Evolutionary conservation across 73 alveolate species (phyloP).

Genomic region (Tetrahymena thermophila): DNA sequence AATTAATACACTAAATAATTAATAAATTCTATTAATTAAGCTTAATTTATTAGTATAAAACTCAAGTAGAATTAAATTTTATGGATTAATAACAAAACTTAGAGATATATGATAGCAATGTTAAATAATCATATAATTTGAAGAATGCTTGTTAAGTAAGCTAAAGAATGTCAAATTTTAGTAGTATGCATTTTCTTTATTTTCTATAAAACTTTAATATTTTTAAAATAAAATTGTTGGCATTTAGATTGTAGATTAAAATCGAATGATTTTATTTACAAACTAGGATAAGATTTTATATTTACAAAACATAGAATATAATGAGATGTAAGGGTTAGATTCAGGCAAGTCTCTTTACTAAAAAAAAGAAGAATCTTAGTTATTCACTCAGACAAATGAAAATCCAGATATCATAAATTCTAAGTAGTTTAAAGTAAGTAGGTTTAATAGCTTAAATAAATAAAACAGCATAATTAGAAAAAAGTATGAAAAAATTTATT

Average conservation of each 20-base stretch:
- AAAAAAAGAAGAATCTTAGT: too few species aligned
- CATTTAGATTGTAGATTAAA: too few species aligned
- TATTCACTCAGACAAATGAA: neutral
- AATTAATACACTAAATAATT: too few species aligned
- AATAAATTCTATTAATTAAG: too few species aligned
- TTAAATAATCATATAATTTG: neutral
- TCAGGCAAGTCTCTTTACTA: neutral
- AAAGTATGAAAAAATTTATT: neutral
- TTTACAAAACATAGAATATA: neutral
- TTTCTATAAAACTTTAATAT: neutral
- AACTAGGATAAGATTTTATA: neutral
- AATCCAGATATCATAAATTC: neutral
- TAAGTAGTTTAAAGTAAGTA: too few species aligned
- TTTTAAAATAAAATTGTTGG: too few species aligned
- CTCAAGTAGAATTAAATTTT: neutral
- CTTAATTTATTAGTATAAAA: too few species aligned
- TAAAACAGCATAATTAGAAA: neutral
- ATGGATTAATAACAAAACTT: neutral
- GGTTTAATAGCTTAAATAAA: too few species aligned
- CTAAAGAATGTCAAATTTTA: neutral
- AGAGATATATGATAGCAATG: neutral
- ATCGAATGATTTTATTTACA: too few species aligned
- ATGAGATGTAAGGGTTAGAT: neutral
- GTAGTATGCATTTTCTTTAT: neutral
- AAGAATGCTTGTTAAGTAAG: too few species aligned